Percentiles rank a stretch among this genome's conserved stretches.
Evolutionary conservation across 495 filamentous ascomycete genomes (phyloP).

Genomic region (Delitschia confertaspora): DNA sequence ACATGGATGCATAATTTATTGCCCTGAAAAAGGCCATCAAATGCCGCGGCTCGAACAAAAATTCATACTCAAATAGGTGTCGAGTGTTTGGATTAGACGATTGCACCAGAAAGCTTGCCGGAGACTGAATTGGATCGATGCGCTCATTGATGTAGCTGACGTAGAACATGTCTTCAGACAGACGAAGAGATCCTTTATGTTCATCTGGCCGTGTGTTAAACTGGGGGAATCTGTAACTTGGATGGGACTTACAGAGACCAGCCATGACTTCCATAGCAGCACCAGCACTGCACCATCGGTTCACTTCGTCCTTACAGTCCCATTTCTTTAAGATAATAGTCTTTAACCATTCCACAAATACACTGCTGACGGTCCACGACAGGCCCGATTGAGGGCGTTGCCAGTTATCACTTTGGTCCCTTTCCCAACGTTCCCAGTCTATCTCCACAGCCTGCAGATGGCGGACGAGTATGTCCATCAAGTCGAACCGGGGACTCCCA

Average conservation of each 20-base stretch:
- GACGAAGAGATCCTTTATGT: conserved; percentile 51
- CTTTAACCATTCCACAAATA: conserved; percentile 67
- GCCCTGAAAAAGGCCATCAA: conserved; percentile 79
- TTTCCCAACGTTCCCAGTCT: too few relatives aligned
- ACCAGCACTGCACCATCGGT: conserved; percentile 56
- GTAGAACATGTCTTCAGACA: conserved; percentile 60
- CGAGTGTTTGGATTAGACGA: conserved; percentile 50
- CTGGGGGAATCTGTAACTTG: background rate
- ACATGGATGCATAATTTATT: conserved; percentile 82
- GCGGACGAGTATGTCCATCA: conserved; percentile 13
- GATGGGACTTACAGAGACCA: conserved; percentile 53
- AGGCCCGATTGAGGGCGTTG: too few relatives aligned
- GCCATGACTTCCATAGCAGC: conserved; percentile 65
- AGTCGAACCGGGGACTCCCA: background rate
- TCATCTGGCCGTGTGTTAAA: conserved; percentile 40
- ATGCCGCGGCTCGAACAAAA: conserved; percentile 63
- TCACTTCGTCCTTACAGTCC: conserved; percentile 63
- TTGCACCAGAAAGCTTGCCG: conserved; percentile 60
- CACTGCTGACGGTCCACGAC: conserved; percentile 19
- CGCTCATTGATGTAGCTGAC: conserved; percentile 68
- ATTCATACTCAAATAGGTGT: conserved; percentile 74
- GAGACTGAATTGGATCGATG: conserved; percentile 67
- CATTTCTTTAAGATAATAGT: conserved; percentile 67
- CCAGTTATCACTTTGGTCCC: too few relatives aligned
- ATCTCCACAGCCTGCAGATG: conserved; percentile 21